Percentiles rank a stretch among this genome's conserved stretches.
phyloP scores from a whole-genome alignment of 2,329 filamentous ascomycete species.

The Claviceps maximensis region DNA sequence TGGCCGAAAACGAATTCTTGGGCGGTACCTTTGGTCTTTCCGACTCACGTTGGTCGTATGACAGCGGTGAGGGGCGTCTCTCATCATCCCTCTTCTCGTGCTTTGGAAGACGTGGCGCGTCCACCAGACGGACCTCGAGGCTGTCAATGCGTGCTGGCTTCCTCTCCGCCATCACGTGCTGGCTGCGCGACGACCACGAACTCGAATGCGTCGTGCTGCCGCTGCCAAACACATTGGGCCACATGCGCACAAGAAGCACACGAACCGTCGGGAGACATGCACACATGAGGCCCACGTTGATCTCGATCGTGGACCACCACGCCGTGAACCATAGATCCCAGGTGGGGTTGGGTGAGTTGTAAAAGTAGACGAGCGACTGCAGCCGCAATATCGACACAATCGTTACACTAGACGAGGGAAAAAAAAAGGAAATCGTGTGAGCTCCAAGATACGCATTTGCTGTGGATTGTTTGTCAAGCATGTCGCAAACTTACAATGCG shows the following conservation, averaged over 20 bases:
- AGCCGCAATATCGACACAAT: slow-evolving; percentile 7
- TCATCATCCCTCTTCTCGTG: background rate
- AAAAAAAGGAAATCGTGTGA: background rate
- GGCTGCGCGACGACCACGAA: background rate
- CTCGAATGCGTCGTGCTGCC: background rate
- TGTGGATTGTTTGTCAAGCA: background rate
- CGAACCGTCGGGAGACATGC: slow-evolving; percentile 2
- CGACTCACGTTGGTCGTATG: background rate
- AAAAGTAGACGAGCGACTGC: slow-evolving; percentile 3
- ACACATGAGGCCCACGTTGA: slow-evolving; percentile 7
- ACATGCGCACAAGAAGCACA: background rate
- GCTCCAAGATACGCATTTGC: background rate
- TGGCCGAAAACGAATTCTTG: background rate
- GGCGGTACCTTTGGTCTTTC: background rate
- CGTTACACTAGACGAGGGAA: slow-evolving; percentile 1
- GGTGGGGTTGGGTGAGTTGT: slow-evolving; percentile 3
- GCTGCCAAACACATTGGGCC: slow-evolving; percentile 3
- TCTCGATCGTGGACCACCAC: slow-evolving; percentile 7
- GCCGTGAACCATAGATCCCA: slow-evolving; percentile 5
- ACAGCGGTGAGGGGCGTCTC: background rate
- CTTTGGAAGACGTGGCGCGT: background rate
- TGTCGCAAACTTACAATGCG: slow-evolving; percentile 1
- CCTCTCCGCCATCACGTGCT: background rate
- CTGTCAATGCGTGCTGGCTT: background rate
- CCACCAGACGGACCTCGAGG: background rate